Evolutionary conservation across 805 yeast genomes (phyloP), one percentile per base, ranked within the genome.

Genomic region (Zygosaccharomyces rouxii): DNA sequence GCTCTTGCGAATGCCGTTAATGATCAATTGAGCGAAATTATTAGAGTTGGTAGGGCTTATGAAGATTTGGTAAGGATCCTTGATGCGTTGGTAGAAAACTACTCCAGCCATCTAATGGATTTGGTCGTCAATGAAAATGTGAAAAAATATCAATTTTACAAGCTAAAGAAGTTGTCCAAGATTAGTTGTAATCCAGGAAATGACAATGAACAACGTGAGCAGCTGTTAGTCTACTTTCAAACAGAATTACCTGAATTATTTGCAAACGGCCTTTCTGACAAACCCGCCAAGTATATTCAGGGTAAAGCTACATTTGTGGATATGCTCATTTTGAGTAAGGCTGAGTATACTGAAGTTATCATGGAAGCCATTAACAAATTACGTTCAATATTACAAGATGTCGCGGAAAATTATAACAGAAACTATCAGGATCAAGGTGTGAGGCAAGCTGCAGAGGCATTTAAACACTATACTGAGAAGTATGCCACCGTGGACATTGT

Each of bases 81-180:
- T 43, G 64, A 67, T 2, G 66, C 67, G 4, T 70, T 90, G 67
- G 64, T 73, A 7, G 60, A 71, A 2, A 76, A 77, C n/a, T 89
- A 86, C 66, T 87, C 89, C 57, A 87, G 86, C 42, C 85, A 89
- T 58, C 80, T 89, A 69, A 89, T 90, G 62, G 97, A 90, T 67
- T 79, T 81, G 6, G 95, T 90, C 0, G 97, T 90, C 16, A 88
- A 88, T 63, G 76, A 72, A 18, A 82, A 90, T 1, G 82, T 89
- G 14, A 70, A 76, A 16, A 69, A 70, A 10, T 84, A 62, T 59
- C 75, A 78, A 40, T 73, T 53, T 22, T 46, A 67, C 37, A 63
- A 62, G 26, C 48, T 55, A 40, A 55, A 53, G 30, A 50, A 47
- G 35, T 46, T 57, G 42, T 50, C 55, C 9, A 50, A 63, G 31